Percentiles rank a stretch among this genome's conserved stretches.
Evolutionary conservation across 768 basidiomycete genomes (phyloP).

Genomic region (Pholiota microspora): DNA sequence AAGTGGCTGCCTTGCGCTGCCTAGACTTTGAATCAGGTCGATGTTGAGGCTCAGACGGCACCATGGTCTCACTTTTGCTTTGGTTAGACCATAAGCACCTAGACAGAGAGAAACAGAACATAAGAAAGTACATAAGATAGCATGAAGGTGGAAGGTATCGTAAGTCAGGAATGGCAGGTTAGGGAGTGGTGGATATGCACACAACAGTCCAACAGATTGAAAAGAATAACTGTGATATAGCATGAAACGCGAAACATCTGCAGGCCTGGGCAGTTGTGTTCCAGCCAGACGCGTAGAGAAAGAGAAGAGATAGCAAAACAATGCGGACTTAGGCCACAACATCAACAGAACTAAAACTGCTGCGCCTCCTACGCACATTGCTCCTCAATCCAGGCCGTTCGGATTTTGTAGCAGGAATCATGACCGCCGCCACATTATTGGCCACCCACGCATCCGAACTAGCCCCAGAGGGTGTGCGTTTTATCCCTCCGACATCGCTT

Average conservation of each 20-base stretch:
- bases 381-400: constrained; percentile 73
- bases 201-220: constrained; percentile 10
- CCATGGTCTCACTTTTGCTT: no score
- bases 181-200: constrained; percentile 31
- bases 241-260: neutral
- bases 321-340: constrained; percentile 58
- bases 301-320: neutral
- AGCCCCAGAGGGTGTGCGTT: constrained; percentile 30
- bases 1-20: no score
- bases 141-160: constrained; percentile 18
- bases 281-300: neutral
- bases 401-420: constrained; percentile 69
- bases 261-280: neutral
- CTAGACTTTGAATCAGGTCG: no score
- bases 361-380: constrained; percentile 72
- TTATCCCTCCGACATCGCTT: constrained; percentile 47
- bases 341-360: constrained; percentile 87
- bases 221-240: constrained; percentile 1
- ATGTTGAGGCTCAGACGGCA: no score
- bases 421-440: constrained; percentile 64
- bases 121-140: constrained; percentile 13
- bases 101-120: neutral
- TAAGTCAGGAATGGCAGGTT: constrained; percentile 25
- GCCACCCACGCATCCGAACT: constrained; percentile 74
- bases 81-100: no score